phyloP scores from a whole-genome alignment of 441 rosid species.

The Bruguiera hainesii region DNA sequence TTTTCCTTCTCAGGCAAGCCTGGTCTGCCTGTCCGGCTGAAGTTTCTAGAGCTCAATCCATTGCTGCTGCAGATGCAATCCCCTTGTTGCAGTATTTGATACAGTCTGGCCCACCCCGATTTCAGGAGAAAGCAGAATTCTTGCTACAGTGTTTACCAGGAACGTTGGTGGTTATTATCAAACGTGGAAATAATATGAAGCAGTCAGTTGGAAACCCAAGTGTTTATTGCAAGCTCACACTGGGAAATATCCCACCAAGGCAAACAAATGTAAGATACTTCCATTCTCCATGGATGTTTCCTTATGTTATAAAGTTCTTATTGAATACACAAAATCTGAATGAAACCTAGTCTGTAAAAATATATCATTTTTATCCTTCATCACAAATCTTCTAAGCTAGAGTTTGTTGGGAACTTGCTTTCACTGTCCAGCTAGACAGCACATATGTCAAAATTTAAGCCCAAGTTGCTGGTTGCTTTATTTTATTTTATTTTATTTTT shows the following conservation, averaged over 20 bases:
- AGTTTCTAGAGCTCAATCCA: conserved; percentile 94
- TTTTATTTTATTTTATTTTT: too few species aligned
- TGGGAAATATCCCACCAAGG: conserved; percentile 84
- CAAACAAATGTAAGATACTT: conserved; percentile 66
- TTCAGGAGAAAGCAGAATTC: conserved; percentile 99
- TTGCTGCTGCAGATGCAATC: conserved; percentile 99
- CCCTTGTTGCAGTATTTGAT: conserved; percentile 94
- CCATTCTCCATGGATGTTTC: too few species aligned
- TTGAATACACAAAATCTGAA: too few species aligned
- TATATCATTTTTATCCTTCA: too few species aligned
- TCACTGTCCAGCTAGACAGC: too few species aligned
- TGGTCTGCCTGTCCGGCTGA: conserved; percentile 99
- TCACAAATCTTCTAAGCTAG: too few species aligned
- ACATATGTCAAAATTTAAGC: too few species aligned
- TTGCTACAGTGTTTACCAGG: conserved; percentile 99
- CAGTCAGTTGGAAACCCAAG: conserved; percentile 99
- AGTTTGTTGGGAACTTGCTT: too few species aligned
- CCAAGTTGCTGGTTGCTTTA: too few species aligned
- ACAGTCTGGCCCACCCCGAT: conserved; percentile 99
- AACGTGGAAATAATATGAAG: conserved; percentile 98
- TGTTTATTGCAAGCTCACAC: conserved; percentile 89
- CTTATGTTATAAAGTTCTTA: too few species aligned
- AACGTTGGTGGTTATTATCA: conserved; percentile 87
- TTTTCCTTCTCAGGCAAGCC: conserved; percentile 98
- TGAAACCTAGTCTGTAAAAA: too few species aligned